Base-by-base conservation (phyloP, 2,329 filamentous ascomycete species). In the Penicillium carneum region DNA sequence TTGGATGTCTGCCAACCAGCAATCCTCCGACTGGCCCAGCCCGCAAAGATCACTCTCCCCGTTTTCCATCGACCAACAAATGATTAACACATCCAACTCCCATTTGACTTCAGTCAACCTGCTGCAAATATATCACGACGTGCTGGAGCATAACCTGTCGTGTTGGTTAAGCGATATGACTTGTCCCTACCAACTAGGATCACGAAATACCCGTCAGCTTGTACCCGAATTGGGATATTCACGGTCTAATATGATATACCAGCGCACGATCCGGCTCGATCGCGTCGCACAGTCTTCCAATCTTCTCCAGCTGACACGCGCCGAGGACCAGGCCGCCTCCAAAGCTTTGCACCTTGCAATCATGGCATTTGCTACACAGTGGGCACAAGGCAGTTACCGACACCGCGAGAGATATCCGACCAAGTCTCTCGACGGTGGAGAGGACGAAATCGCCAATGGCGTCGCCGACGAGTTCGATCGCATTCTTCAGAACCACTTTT, bases 221-320 rank as follows among this genome's bases (percentile, higher is more conserved):
- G 11, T 31, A 18, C 48, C 5, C 2, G 23, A 51, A 29, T 12
- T 16, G 23, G 36, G 36, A 10, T 31, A 34, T 16, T 41, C 36
- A 2, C 26, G 23, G 34, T 51, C 23, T 7, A 29, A 39, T 8
- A 39, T 20, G 34, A 51, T 41, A 29, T 51, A 51, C 16, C 48
- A 51, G 36, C 48, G 48, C 23, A 51, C 48, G 4, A 51, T 51
- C 23, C 29, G 48, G 16, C 48, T 51, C 6, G 48, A 51, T 31
- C 48, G 23, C 1, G 48, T 29, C 10, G 48, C 48, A 41, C 48
- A 51, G 11, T 18, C 48, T 29, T 51, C 20, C 36, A 51, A 51
- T 11, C 4, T 51, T 8, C 23, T 51, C 7, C 34, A 31, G n/a
- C 34, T 51, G 14, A 51, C 48, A 18, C 36, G 4, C 2, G 11